Conservation (phyloP, 805 yeast genomes). For the Metschnikowia kofuensis region DNA sequence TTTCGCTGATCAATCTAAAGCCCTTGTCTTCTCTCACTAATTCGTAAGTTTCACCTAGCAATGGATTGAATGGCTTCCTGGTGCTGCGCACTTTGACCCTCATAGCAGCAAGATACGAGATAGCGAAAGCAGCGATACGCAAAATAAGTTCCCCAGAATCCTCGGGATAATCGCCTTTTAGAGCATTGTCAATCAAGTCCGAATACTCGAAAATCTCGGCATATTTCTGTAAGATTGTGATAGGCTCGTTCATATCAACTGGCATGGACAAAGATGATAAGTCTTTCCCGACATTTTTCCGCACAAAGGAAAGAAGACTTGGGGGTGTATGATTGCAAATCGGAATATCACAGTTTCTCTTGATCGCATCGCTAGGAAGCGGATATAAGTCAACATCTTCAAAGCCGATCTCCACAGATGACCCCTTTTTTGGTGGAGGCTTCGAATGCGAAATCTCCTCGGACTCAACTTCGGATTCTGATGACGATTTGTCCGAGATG, state of each 20-base stretch:
- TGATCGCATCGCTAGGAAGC: slow-evolving; percentile 48
- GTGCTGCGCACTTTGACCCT: slow-evolving; percentile 71
- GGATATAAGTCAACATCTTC: slow-evolving; percentile 57
- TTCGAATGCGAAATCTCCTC: slow-evolving; percentile 14
- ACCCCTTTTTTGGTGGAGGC: not conserved
- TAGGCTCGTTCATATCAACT: slow-evolving; percentile 88
- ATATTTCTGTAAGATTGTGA: slow-evolving; percentile 74
- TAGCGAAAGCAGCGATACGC: slow-evolving; percentile 78
- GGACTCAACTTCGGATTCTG: slow-evolving; percentile 14
- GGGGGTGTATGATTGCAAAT: slow-evolving; percentile 73
- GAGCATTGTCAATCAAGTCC: slow-evolving; percentile 60
- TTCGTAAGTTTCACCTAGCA: slow-evolving; percentile 91
- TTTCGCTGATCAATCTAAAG: slow-evolving; percentile 73
- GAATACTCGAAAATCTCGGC: slow-evolving; percentile 81
- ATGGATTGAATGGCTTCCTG: slow-evolving; percentile 93
- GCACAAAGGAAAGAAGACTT: slow-evolving; percentile 69
- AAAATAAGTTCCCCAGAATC: slow-evolving; percentile 57
- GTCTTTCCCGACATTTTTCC: slow-evolving; percentile 93
- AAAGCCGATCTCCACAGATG: not conserved
- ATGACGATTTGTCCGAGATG: slow-evolving; percentile 16
- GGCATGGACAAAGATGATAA: slow-evolving; percentile 87
- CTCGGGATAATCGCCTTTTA: slow-evolving; percentile 40
- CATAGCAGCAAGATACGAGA: slow-evolving; percentile 65
- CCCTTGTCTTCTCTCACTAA: slow-evolving; percentile 81
- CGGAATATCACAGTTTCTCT: slow-evolving; percentile 57